Evolutionary conservation across 208 protist genomes (phyloP).

Genomic region (Wallacemonas sp.): DNA sequence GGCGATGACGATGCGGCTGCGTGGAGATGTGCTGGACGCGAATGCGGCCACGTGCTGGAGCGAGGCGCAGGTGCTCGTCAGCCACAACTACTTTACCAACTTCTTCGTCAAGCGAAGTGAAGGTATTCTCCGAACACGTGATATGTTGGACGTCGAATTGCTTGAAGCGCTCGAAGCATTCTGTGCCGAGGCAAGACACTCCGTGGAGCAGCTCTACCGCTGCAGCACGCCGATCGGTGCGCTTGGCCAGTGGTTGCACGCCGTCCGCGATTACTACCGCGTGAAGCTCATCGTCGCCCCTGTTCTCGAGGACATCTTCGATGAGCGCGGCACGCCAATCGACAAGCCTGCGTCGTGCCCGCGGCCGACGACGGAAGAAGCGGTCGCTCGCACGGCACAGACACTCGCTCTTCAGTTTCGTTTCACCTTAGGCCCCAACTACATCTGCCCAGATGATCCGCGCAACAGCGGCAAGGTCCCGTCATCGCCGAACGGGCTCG

Average conservation of each 20-base stretch:
- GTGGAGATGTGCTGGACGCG: conserved; percentile 27
- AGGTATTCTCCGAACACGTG: conserved; percentile 41
- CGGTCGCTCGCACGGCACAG: not conserved
- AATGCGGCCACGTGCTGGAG: conserved; percentile 27
- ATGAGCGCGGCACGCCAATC: conserved; percentile 8
- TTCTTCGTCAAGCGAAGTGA: conserved; percentile 74
- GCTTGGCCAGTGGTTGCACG: conserved; percentile 65
- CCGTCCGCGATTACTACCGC: conserved; percentile 61
- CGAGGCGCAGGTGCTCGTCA: conserved; percentile 67
- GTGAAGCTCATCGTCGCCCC: conserved; percentile 49
- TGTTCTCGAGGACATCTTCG: conserved; percentile 26
- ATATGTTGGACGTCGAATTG: conserved; percentile 36
- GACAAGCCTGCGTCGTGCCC: conserved; percentile 5
- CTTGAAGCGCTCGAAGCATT: conserved; percentile 56
- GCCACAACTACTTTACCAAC: conserved; percentile 66
- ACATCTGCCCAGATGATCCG: not conserved
- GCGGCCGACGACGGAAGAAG: conserved; percentile 4
- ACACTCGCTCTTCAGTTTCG: conserved; percentile 7
- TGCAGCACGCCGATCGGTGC: conserved; percentile 56
- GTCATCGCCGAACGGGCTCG: not conserved
- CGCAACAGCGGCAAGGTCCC: not conserved
- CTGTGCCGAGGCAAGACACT: conserved; percentile 51
- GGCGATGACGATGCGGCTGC: conserved; percentile 58
- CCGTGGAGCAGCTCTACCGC: conserved; percentile 34
- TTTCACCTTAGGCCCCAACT: not conserved